Evolutionary conservation across 441 rosid genomes (phyloP).

Genomic region (Sinapis alba): DNA sequence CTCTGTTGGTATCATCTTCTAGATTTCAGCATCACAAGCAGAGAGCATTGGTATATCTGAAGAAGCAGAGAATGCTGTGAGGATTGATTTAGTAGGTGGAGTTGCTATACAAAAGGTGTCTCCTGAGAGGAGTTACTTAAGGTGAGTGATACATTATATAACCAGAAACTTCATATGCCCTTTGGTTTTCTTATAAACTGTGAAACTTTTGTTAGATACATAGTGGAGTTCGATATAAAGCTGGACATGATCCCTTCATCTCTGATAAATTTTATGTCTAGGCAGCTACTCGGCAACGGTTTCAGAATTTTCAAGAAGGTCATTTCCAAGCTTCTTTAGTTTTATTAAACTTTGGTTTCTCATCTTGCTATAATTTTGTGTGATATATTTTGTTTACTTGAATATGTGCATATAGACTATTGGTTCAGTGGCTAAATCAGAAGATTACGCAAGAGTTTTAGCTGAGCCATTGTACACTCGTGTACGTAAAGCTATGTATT

Average conservation of each 20-base stretch:
- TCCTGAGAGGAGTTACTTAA: slow-evolving; percentile 69
- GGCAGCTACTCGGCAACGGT: slow-evolving; percentile 91
- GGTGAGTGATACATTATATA: slow-evolving; percentile 44
- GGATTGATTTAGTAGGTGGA: slow-evolving; percentile 87
- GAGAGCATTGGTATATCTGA: slow-evolving; percentile 65
- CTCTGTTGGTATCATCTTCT: slow-evolving; percentile 24
- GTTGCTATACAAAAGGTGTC: slow-evolving; percentile 87
- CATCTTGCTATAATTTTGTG: neutral
- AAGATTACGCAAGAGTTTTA: slow-evolving; percentile 63
- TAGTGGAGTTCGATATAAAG: slow-evolving; percentile 79
- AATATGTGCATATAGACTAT: slow-evolving; percentile 57
- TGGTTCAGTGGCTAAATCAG: slow-evolving; percentile 51
- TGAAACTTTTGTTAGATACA: slow-evolving; percentile 57
- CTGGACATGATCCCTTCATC: slow-evolving; percentile 86
- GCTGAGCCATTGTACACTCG: slow-evolving; percentile 60
- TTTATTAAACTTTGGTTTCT: neutral
- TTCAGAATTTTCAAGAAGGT: slow-evolving; percentile 92
- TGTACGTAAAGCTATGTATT: slow-evolving; percentile 56
- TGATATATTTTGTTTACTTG: slow-evolving; percentile 24
- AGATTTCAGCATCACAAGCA: slow-evolving; percentile 72
- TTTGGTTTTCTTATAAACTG: neutral
- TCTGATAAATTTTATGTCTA: slow-evolving; percentile 80
- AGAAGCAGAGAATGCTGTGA: slow-evolving; percentile 59
- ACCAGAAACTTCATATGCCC: neutral
- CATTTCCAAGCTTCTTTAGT: neutral